Evolutionary conservation across 2,329 filamentous ascomycete genomes (phyloP), one percentile per base, ranked within the genome.

Genomic region (Torrubiella hemipterigena): DNA sequence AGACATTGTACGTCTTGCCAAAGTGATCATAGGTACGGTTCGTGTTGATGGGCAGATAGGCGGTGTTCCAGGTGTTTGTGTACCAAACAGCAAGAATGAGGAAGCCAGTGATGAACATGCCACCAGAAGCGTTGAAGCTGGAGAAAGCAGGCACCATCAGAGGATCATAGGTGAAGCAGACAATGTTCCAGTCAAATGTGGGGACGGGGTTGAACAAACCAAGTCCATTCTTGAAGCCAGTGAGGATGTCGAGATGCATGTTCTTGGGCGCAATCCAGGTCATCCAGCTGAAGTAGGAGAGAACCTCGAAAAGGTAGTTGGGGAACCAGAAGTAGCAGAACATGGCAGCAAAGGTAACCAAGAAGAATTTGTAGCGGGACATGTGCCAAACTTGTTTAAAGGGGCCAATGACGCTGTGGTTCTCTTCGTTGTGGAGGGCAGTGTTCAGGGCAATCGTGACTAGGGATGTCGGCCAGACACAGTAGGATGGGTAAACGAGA

Each of bases 1-100:
- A 54, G 11, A 72, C 61, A 15, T 70, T 61, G 42, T 75, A 76
- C 1, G 49, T 29, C 2, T 44, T 43, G 9, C 65, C 69, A 0
- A 61, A 69, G 35, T 76, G 76, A 48, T 77, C 70, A 36, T 67
- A 76, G 0, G 63, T 63, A 27, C 61, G 56, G 15, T 67, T 65
- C 9, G 62, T 63, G 19, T 69, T 63, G 33, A 76, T 58, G 0
- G 72, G 70, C 12, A 77, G 47, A 35, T 72, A 73, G 3, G 67
- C 62, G 0, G 65, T 57, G 38, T 65, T 58, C 48, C 59, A 53
- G 1, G 58, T 53, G 15, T 65, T 65, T 1, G 52, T 54, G 27
- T 63, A 61, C 17, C 69, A 27, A 6, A 48, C 25, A n/a, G 73
- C 56, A 39, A 63, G 65, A 10, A 67, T 33, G 3, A 74, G 43